Base-by-base conservation (phyloP, 345 rosid genomes). In the Stellera chamaejasme region DNA sequence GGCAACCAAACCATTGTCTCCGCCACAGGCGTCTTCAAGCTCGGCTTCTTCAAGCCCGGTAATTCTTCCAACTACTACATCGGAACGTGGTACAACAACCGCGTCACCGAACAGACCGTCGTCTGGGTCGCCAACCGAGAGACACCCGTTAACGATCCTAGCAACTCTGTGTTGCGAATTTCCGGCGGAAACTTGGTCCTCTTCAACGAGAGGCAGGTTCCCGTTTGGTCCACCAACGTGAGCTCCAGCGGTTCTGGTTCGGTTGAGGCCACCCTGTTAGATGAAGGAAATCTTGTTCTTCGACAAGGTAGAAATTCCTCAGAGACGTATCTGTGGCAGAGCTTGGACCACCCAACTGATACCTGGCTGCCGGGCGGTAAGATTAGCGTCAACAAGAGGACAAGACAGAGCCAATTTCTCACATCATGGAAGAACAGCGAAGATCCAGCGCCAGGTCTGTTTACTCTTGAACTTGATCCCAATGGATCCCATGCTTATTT, bases 101-200 rank as follows among this genome's bases (percentile, higher is more conserved):
- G 39, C 39, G 60, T 87, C 27, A 52, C 80, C 50, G 0, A 0
- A n/a, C 74, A 0, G 52, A 81, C 85, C 43, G 0, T 67, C 1
- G 80, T 85, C 27, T 87, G 96, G 97, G 89, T 87, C 8, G 96
- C 97, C 47, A 90, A 87, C 55, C 76, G 94, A 55, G 83, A 74
- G 32, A 61, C 28, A n/a, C 87, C 94, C 4, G 67, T 87, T 62
- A 60, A 66, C 15, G 74, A 82, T 56, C 74, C 51, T 14, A 28
- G 2, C 55, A 66, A 80, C 11, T 73, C 91, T 0, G 65, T 64
- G 39, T 69, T 90, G 54, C 79, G 64, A 67, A 74, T 90, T 48
- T 78, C 76, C 14, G 41, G 62, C 43, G 94, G 91, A n/a, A 81
- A 90, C 62, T 74, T 90, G n/a, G 78, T 83, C 13, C 63, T 90